Evolutionary conservation across 805 yeast species (phyloP).

Genomic region (Yamadazyma insecticola): DNA sequence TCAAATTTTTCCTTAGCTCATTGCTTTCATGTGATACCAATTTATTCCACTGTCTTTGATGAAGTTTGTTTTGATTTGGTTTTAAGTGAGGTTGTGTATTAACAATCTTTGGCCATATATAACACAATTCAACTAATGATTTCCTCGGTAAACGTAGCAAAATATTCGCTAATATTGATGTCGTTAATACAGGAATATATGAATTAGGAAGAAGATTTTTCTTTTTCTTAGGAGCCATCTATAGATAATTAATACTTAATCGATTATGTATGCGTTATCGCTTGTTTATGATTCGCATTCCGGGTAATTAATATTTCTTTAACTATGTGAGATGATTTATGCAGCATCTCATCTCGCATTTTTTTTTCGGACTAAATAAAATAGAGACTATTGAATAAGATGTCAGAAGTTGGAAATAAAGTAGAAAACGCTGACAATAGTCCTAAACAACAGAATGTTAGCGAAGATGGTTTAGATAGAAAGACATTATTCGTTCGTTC

Average conservation of each 20-base stretch:
- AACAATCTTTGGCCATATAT: slow-evolving; percentile 31
- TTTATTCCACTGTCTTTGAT: slow-evolving; percentile 19
- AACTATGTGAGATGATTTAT: too few relatives aligned
- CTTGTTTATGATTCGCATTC: too few relatives aligned
- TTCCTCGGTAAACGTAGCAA: slow-evolving; percentile 26
- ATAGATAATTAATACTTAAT: too few relatives aligned
- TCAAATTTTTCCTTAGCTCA: slow-evolving; percentile 6
- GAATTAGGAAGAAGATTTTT: slow-evolving; percentile 34
- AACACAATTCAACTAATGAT: slow-evolving; percentile 27
- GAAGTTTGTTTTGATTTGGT: slow-evolving; percentile 6
- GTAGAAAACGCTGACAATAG: too few relatives aligned
- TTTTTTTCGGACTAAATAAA: too few relatives aligned
- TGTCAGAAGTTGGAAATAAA: background rate
- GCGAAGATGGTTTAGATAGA: slow-evolving; percentile 42
- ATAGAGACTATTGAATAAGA: too few relatives aligned
- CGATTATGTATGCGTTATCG: too few relatives aligned
- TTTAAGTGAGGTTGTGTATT: slow-evolving; percentile 24
- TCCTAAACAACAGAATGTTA: too few relatives aligned
- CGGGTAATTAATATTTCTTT: too few relatives aligned
- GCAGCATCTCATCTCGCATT: too few relatives aligned
- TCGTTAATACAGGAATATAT: slow-evolving; percentile 29
- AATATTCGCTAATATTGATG: slow-evolving; percentile 15
- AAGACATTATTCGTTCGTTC: slow-evolving; percentile 81
- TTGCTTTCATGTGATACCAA: slow-evolving; percentile 14
- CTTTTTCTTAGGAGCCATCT: slow-evolving; percentile 1